Evolutionary conservation across 441 rosid species (phyloP).

Genomic region (Aquilaria agallochum): DNA sequence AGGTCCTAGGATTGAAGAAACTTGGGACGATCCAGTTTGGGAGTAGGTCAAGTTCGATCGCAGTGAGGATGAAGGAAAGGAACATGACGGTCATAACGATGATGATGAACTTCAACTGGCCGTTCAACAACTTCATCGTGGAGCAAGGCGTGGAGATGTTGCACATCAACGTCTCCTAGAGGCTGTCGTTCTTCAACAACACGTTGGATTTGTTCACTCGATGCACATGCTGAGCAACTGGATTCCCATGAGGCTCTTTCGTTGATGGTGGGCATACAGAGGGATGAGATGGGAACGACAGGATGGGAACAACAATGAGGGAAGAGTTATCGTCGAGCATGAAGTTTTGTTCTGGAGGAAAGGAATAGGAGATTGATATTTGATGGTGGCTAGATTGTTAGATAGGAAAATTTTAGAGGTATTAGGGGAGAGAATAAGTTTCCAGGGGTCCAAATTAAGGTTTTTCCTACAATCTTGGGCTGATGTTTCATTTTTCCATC

Average conservation of each 20-base stretch:
- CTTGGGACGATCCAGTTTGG: conserved; percentile 48
- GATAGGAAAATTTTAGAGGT: too few species aligned
- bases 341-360: too few species aligned
- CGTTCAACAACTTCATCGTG: conserved; percentile 56
- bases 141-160: conserved; percentile 49
- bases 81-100: conserved; percentile 52
- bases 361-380: too few species aligned
- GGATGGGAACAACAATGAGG: too few species aligned
- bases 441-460: too few species aligned
- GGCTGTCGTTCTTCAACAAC: conserved; percentile 56
- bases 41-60: conserved; percentile 53
- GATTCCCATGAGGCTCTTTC: conserved; percentile 45
- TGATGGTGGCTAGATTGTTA: too few species aligned
- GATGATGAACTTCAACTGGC: conserved; percentile 57
- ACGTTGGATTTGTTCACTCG: conserved; percentile 56
- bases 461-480: too few species aligned
- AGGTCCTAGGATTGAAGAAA: conserved; percentile 34
- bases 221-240: conserved; percentile 61
- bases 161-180: conserved; percentile 49
- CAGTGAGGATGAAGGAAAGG: conserved; percentile 47
- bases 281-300: too few species aligned
- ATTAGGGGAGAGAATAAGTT: too few species aligned
- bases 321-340: too few species aligned
- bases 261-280: conserved; percentile 6
- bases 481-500: too few species aligned